Evolutionary conservation across 2,329 filamentous ascomycete species (phyloP).

Genomic region (Clonostachys byssicola): DNA sequence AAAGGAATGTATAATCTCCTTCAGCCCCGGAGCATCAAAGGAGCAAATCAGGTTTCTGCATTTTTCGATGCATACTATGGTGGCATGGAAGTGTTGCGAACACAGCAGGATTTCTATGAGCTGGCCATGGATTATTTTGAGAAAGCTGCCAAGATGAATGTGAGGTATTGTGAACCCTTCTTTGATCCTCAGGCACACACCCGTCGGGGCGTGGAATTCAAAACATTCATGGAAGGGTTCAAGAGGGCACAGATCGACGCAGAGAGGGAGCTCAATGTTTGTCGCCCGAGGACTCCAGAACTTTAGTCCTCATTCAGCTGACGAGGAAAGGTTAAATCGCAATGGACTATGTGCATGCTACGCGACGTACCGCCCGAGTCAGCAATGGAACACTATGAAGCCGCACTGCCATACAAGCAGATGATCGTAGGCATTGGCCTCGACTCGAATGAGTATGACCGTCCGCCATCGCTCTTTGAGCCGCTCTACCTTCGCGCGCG

Average conservation of each 20-base stretch:
- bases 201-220: conserved; percentile 54
- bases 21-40: neutral
- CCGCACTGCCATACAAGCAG: conserved; percentile 20
- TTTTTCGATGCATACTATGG: conserved; percentile 63
- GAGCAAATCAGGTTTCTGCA: conserved; percentile 15
- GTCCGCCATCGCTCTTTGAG: conserved; percentile 38
- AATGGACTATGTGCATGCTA: conserved; percentile 66
- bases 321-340: neutral
- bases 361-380: conserved; percentile 68
- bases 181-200: conserved; percentile 77
- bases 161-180: conserved; percentile 71
- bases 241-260: conserved; percentile 45
- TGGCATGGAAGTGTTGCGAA: conserved; percentile 45
- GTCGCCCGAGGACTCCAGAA: neutral
- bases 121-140: conserved; percentile 68
- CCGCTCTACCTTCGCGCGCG: conserved; percentile 26
- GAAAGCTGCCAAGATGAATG: conserved; percentile 56
- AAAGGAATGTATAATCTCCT: neutral
- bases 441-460: conserved; percentile 37
- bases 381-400: conserved; percentile 55
- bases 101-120: conserved; percentile 62
- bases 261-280: neutral
- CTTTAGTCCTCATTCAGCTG: neutral
- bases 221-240: conserved; percentile 60
- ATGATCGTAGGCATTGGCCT: conserved; percentile 38